A percentile compares a stretch with the other conserved stretches of the same genome.
Conservation (phyloP, 176 grass and related monocot species). For the Paspalum vaginatum region DNA sequence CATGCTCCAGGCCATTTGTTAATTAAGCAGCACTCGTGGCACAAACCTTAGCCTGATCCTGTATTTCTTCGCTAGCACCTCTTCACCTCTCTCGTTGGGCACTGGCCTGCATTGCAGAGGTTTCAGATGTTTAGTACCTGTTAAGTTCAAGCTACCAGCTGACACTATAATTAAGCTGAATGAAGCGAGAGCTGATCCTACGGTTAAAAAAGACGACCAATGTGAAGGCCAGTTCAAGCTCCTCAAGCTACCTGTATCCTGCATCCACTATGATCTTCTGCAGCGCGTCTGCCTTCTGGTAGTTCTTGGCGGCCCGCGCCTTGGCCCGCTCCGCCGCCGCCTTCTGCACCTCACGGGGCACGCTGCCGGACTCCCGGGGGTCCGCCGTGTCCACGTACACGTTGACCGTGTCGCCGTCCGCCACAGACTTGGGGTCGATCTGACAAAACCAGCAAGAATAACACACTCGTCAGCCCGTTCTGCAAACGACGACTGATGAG, state of each 20-base stretch:
- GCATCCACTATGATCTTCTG: slow-evolving; percentile 71
- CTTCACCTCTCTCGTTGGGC: slow-evolving; percentile 55
- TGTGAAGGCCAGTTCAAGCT: neutral
- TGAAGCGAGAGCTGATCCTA: no score
- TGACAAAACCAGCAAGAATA: slow-evolving; percentile 17
- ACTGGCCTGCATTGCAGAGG: slow-evolving; percentile 54
- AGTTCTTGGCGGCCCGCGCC: slow-evolving; percentile 60
- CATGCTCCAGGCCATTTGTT: neutral
- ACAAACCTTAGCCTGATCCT: slow-evolving; percentile 86
- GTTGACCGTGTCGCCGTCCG: slow-evolving; percentile 88
- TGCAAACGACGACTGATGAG: neutral
- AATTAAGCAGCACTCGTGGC: neutral
- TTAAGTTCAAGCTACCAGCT: no score
- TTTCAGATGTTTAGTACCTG: slow-evolving; percentile 20
- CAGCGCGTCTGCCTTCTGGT: slow-evolving; percentile 72
- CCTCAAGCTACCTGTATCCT: slow-evolving; percentile 63
- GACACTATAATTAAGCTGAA: no score
- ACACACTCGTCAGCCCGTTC: neutral
- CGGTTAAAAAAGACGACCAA: neutral
- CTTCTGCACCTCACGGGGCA: slow-evolving; percentile 69
- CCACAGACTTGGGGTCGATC: slow-evolving; percentile 81
- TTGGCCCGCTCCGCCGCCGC: slow-evolving; percentile 64
- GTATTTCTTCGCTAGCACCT: slow-evolving; percentile 82
- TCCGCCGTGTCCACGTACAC: slow-evolving; percentile 75
- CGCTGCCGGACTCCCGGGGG: slow-evolving; percentile 59